Percentiles rank a stretch among this genome's conserved stretches.
These are phyloP conservation scores for Dillenia suffruticosa DNA, from an alignment of 164 flowering plant genomes.

Conservation along the genomic window DNA sequence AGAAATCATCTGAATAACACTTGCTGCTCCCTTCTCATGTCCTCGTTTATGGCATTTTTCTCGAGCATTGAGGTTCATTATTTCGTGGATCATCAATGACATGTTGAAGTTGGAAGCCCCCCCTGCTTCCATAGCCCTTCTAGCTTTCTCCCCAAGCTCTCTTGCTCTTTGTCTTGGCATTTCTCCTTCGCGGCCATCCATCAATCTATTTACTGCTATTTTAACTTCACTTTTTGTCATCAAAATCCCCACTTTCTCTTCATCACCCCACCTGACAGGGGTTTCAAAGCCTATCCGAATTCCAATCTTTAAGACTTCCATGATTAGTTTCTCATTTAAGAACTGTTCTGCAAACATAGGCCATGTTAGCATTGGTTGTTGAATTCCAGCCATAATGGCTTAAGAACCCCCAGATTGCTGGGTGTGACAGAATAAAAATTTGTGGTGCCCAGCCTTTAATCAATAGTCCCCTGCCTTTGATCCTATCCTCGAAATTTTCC, in stretches of 20 bases:
- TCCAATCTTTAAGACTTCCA: constrained; percentile 35
- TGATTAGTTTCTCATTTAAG: constrained; percentile 48
- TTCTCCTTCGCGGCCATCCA: constrained; percentile 36
- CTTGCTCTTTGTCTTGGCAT: constrained; percentile 29
- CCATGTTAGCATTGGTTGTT: constrained; percentile 59
- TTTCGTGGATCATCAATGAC: constrained; percentile 32
- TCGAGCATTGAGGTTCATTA: constrained; percentile 10
- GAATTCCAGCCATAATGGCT: constrained; percentile 82
- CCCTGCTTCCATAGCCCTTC: constrained; percentile 35
- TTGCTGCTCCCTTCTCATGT: too few species aligned
- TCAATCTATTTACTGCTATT: constrained; percentile 28
- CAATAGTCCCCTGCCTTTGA: constrained; percentile 41
- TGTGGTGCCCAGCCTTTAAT: constrained; percentile 76
- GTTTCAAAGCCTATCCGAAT: constrained; percentile 35
- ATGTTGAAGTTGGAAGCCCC: constrained; percentile 43
- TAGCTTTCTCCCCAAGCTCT: constrained; percentile 32
- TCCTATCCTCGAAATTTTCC: constrained; percentile 41
- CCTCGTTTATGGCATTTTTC: too few species aligned
- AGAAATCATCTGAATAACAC: too few species aligned
- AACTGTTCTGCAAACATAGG: constrained; percentile 59
- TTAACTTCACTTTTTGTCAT: constrained; percentile 30
- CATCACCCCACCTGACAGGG: constrained; percentile 33
- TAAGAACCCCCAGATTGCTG: constrained; percentile 46
- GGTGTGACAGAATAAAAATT: constrained; percentile 47
- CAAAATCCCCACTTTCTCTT: constrained; percentile 34